Evolutionary conservation across 2,329 filamentous ascomycete species (phyloP), one percentile per base, ranked within the genome.

Genomic region (Phialemonium atrogriseum): DNA sequence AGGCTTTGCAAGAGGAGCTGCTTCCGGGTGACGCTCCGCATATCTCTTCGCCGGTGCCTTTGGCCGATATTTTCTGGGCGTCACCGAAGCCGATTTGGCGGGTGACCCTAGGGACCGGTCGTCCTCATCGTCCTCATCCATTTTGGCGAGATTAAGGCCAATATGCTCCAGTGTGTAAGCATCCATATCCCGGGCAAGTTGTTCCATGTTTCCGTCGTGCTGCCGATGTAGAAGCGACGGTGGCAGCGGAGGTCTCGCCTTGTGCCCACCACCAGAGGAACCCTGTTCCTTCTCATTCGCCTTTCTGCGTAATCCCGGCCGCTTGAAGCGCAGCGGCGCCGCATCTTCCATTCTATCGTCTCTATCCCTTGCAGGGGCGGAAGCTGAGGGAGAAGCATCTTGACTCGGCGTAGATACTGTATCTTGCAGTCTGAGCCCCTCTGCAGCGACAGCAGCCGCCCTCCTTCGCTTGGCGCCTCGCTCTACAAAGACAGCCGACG

Each of bases 101-200:
- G 16, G 19, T 18, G 16, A 30, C 10, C 28, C 20, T 16, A 30
- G 23, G 48, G 35, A 10, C 33, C 37, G 36, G 27, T 41, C 2
- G 48, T 42, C 27, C 54, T 49, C 25, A 48, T 48, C 30, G 47
- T 66, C 58, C 27, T 61, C 52, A 26, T 72, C 60, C 42, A 66
- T 61, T 13, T 52, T 59, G 23, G 65, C 57, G 5, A 76, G 49
- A 38, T 68, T 73, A 13, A 64, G 61, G 2, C 64, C 66, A 20
- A 80, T 75, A 38, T 78, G 66, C 42, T 67, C 59, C 40, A 80
- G 55, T 1, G 74, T 70, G 57, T 71, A 80, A 19, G 61, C 56
- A 45, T 75, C 65, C 70, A 76, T 75, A 20, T 70, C 68, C 5
- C 62, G 62, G 2, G 68, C 56, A 21, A 75, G 59, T 39, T 62